Evolutionary conservation across 192 early-diverging fungal species (phyloP), one percentile per base, ranked within the genome.

Genomic region (Entophlyctis helioformis): DNA sequence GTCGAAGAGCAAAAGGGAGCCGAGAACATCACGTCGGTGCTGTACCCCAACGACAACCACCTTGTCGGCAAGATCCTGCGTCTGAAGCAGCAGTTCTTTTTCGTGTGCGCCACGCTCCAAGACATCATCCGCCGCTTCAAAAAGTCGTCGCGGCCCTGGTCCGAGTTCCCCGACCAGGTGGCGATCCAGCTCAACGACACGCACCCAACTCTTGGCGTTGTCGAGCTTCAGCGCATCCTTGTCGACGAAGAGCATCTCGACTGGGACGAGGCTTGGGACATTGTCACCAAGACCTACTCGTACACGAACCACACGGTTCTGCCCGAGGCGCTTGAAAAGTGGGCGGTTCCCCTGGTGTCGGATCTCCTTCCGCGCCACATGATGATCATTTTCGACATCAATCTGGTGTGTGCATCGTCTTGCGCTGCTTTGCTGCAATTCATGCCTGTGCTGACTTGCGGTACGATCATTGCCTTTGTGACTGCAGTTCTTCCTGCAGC

Each of bases 291-390:
- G 54, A 88, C 84, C 1, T 95, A 94, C 72, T 94, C 89, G 16
- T 96, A 93, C 62, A 98, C 95, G 61, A 98, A 98, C 70, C 95
- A 98, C 72, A 98, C 95, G 2, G 89, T 98, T 16, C 76, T 98
- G 44, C 95, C 95, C 41, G 95, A 98, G 68, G 95, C 95, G 39
- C 77, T 98, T 65, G 95, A 98, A 69, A 83, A 81, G 56, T 98
- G 95, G 95, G 77, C 91, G 1, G 92, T 96, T 35, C 90, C 95
- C 1, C 83, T 95, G 72, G 60, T 98, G 49, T 69, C 80, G 56
- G 83, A 95, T 55, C 74, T 98, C 16, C 71, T 98, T 46, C 95
- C 95, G 28, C 80, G 95, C 51, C 91, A 94, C 66, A 84, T 98
- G 87, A 86, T 88, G 63, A 91, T 98, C 62, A 96, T 98, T 63